A percentile compares a stretch with the other conserved stretches of the same genome.
Conservation (phyloP, 257 asterid genomes). For the Eustoma russellianum region DNA sequence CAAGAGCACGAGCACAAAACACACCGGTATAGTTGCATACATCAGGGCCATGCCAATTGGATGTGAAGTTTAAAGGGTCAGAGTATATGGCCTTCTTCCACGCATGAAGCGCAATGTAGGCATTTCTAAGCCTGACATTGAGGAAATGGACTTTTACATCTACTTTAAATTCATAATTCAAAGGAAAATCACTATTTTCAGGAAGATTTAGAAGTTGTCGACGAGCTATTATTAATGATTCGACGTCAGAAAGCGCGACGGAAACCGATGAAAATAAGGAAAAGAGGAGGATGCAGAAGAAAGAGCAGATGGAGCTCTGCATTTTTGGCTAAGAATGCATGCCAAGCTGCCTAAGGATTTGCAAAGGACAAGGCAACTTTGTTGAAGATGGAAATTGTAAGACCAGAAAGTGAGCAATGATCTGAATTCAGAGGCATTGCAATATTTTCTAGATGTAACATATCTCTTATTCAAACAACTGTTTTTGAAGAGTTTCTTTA, state of each 20-base stretch:
- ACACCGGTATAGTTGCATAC: conserved; percentile 30
- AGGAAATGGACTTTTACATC: background rate
- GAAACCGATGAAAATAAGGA: conserved; percentile 3
- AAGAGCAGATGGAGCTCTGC: conserved; percentile 8
- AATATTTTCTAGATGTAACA: background rate
- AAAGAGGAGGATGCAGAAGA: conserved; percentile 6
- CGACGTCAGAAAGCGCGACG: conserved; percentile 12
- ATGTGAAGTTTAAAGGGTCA: conserved; percentile 22
- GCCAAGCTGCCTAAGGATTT: conserved; percentile 11
- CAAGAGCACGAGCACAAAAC: conserved; percentile 18
- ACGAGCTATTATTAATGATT: conserved; percentile 10
- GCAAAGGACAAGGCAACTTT: no score
- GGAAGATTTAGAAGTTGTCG: conserved; percentile 18
- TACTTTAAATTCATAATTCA: conserved; percentile 3
- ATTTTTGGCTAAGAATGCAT: conserved; percentile 15
- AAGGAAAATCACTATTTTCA: conserved; percentile 11
- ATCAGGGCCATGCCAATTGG: conserved; percentile 33
- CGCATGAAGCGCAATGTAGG: conserved; percentile 26
- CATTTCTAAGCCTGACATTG: conserved; percentile 22
- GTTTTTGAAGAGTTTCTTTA: no score
- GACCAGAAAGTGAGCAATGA: background rate
- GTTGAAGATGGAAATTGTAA: conserved; percentile 1
- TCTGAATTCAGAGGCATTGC: conserved; percentile 3
- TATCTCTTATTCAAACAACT: background rate
- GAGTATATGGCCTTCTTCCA: conserved; percentile 26